Conservation (phyloP, 1,139 yeast species). For the Hyphopichia fennica region DNA sequence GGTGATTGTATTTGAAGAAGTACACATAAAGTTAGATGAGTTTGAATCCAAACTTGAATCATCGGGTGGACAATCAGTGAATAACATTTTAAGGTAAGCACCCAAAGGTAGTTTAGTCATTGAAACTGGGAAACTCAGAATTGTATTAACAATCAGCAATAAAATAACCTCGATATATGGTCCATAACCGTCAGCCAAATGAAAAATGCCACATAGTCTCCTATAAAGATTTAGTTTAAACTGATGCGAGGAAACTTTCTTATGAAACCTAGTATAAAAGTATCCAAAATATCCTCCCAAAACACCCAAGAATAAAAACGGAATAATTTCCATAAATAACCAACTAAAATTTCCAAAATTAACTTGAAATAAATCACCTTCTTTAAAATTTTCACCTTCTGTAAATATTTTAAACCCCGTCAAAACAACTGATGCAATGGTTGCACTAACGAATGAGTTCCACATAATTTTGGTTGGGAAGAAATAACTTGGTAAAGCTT, state of each 20-base stretch:
- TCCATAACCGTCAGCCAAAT: constrained; percentile 16
- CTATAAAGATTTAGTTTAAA: constrained; percentile 20
- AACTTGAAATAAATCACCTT: constrained; percentile 62
- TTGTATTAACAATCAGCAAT: constrained; percentile 50
- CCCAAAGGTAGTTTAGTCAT: constrained; percentile 58
- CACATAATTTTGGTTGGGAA: constrained; percentile 69
- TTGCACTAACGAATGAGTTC: constrained; percentile 79
- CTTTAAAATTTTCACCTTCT: constrained; percentile 49
- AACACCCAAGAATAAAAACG: constrained; percentile 66
- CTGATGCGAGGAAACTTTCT: constrained; percentile 21
- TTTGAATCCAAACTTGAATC: constrained; percentile 18
- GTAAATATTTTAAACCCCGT: constrained; percentile 61
- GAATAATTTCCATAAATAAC: constrained; percentile 67
- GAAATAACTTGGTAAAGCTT: constrained; percentile 64
- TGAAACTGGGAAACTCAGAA: constrained; percentile 55
- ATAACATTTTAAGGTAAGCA: constrained; percentile 56
- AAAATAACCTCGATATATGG: constrained; percentile 47
- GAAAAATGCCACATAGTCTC: constrained; percentile 16
- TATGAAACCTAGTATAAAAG: constrained; percentile 50
- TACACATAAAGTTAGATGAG: constrained; percentile 37
- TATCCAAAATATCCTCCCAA: constrained; percentile 71
- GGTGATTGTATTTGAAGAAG: constrained; percentile 24
- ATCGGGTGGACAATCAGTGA: constrained; percentile 56
- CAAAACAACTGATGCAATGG: constrained; percentile 66
- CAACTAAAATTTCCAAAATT: constrained; percentile 68